A percentile compares a stretch with the other conserved stretches of the same genome.
Evolutionary conservation across 768 basidiomycete genomes (phyloP).

Genomic region (Serendipita sp.): DNA sequence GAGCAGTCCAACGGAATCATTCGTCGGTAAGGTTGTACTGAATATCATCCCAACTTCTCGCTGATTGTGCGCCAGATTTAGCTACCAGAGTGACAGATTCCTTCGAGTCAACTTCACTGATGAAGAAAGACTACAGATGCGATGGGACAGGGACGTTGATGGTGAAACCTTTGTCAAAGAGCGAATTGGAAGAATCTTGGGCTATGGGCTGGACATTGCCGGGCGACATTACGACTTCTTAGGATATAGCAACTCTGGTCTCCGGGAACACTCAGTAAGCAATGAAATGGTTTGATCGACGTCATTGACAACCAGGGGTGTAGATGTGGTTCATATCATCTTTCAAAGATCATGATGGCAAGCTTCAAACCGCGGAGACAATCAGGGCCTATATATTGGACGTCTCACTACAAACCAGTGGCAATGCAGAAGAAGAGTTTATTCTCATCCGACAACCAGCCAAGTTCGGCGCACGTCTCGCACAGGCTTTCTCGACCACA

Average conservation of each 20-base stretch:
- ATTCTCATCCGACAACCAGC: constrained; percentile 45
- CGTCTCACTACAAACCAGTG: constrained; percentile 26
- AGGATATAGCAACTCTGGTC: constrained; percentile 58
- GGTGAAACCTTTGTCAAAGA: constrained; percentile 32
- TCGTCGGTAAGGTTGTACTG: constrained; percentile 27
- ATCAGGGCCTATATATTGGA: constrained; percentile 43
- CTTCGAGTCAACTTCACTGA: constrained; percentile 49
- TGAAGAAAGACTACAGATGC: constrained; percentile 37
- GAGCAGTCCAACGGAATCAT: constrained; percentile 51
- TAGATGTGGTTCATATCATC: constrained; percentile 42
- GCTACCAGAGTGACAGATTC: constrained; percentile 35
- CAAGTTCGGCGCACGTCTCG: constrained; percentile 54
- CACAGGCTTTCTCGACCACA: constrained; percentile 62
- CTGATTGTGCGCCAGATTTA: not conserved
- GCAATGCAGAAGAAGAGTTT: constrained; percentile 26
- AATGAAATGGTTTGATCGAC: not conserved
- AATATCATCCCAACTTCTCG: not conserved
- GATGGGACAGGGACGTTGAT: constrained; percentile 42
- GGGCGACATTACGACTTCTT: constrained; percentile 44
- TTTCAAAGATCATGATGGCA: constrained; percentile 26
- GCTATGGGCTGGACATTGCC: constrained; percentile 36
- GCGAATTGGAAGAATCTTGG: constrained; percentile 32
- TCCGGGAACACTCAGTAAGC: constrained; percentile 45
- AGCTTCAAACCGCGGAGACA: constrained; percentile 25
- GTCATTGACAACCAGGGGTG: not conserved